A percentile compares a stretch with the other conserved stretches of the same genome.
Evolutionary conservation across 2,329 filamentous ascomycete species (phyloP).

Genomic region (Aspergillus sp.): DNA sequence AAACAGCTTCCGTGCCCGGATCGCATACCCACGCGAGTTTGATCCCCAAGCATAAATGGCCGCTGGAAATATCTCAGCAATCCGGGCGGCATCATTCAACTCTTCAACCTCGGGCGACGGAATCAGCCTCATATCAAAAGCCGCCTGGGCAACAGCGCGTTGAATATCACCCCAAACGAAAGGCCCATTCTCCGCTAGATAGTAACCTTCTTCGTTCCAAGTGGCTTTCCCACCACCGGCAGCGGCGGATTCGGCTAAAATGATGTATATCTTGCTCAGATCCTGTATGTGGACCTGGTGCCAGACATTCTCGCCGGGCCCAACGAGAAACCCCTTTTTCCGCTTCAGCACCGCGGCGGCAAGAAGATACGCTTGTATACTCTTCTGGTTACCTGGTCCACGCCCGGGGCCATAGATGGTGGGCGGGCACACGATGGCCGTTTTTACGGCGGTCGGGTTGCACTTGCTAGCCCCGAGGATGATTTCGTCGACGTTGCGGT

Average conservation of each 20-base stretch:
- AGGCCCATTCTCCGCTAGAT: conserved; percentile 46
- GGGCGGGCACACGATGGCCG: conserved; percentile 41
- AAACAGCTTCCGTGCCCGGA: conserved; percentile 37
- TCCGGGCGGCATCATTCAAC: conserved; percentile 25
- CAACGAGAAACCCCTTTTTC: conserved; percentile 40
- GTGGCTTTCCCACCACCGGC: conserved; percentile 40
- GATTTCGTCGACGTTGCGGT: conserved; percentile 43
- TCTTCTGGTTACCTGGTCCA: conserved; percentile 39
- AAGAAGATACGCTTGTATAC: conserved; percentile 43
- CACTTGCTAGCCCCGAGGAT: conserved; percentile 30
- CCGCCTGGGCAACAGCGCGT: conserved; percentile 42
- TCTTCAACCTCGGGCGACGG: conserved; percentile 39
- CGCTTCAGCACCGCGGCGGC: conserved; percentile 35
- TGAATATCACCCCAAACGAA: conserved; percentile 43
- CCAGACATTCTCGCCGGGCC: conserved; percentile 41
- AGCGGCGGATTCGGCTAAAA: conserved; percentile 39
- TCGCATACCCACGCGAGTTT: conserved; percentile 38
- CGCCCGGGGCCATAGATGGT: conserved; percentile 43
- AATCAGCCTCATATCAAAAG: conserved; percentile 55
- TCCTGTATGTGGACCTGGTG: conserved; percentile 45
- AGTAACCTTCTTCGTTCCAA: conserved; percentile 49
- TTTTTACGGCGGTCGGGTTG: conserved; percentile 31
- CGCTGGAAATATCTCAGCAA: conserved; percentile 42
- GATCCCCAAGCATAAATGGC: conserved; percentile 36
- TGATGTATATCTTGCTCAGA: conserved; percentile 38